Base-by-base conservation (phyloP, 2,329 filamentous ascomycete genomes). In the Penicillium sp. region DNA sequence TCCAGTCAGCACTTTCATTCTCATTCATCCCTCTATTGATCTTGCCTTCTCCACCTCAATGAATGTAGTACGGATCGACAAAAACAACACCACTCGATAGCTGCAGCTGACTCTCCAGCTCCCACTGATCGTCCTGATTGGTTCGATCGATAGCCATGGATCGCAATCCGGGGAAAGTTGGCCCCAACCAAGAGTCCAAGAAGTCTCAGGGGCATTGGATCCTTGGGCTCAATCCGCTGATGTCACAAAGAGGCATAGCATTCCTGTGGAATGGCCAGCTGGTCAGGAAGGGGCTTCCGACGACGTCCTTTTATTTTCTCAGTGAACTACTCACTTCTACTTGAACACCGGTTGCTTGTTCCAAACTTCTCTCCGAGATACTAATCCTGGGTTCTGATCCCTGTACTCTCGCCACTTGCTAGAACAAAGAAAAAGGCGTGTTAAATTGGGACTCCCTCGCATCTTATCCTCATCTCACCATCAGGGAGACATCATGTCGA, bases 401-500 rank as follows among this genome's bases (percentile, higher is more conserved):
- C n/a, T n/a, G n/a, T n/a, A n/a, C n/a, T n/a, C n/a, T n/a, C n/a
- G n/a, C n/a, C n/a, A n/a, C n/a, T n/a, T n/a, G n/a, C n/a, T n/a
- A n/a, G n/a, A n/a, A n/a, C n/a, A n/a, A n/a, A n/a, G n/a, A n/a
- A n/a, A n/a, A n/a, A n/a, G n/a, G n/a, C n/a, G n/a, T n/a, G n/a
- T n/a, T n/a, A n/a, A n/a, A n/a, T n/a, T n/a, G n/a, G n/a, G n/a
- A n/a, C 18, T 5, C 18, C 9, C 18, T 22, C 18, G 18, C 9
- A 9, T 22, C 18, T 5, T 5, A 22, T 22, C 30, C 16, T 13
- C n/a, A 15, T 5, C 32, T 8, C 4, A 10, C 11, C 9, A 7
- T 8, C 7, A 12, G 5, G 34, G 23, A 16, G 28, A 34, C 9
- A 45, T 25, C 7, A 56, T 57, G 51, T 38, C 50, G 11, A 45